Evolutionary conservation across 2,329 filamentous ascomycete species (phyloP).

Genomic region (Passalora sequoiae): DNA sequence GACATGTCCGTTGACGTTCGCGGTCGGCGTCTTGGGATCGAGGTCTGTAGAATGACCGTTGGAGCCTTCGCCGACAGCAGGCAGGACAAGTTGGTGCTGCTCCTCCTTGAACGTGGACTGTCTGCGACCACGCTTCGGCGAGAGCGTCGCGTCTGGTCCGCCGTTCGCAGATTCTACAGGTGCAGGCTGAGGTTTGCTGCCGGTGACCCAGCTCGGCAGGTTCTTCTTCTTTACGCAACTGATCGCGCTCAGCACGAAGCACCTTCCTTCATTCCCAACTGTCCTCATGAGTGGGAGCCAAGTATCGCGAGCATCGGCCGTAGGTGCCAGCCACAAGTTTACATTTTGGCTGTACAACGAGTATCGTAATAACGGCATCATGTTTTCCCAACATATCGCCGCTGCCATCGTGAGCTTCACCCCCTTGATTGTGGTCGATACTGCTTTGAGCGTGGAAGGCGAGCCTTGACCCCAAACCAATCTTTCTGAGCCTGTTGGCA

Average conservation of each 20-base stretch:
- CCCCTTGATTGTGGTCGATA: conserved; percentile 73
- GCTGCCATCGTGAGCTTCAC: conserved; percentile 74
- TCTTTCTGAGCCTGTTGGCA: conserved; percentile 81
- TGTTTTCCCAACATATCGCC: conserved; percentile 96
- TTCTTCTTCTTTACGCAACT: conserved; percentile 64
- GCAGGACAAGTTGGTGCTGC: conserved; percentile 52
- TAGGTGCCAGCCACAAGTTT: conserved; percentile 86
- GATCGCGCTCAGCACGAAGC: conserved; percentile 81
- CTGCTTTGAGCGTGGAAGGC: conserved; percentile 69
- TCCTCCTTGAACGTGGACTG: conserved; percentile 45
- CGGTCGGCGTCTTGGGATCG: conserved; percentile 6
- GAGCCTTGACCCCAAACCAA: conserved; percentile 86
- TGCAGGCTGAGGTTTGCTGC: conserved; percentile 7
- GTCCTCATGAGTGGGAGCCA: conserved; percentile 83
- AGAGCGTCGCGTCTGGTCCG: conserved; percentile 8
- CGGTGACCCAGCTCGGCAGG: conserved; percentile 54
- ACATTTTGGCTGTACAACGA: conserved; percentile 83
- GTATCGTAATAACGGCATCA: conserved; percentile 85
- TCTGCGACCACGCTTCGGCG: conserved; percentile 28
- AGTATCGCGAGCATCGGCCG: conserved; percentile 75
- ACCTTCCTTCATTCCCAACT: conserved; percentile 72
- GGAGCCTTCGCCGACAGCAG: conserved; percentile 22
- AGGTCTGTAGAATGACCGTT: conserved; percentile 7
- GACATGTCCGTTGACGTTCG: conserved; percentile 7
- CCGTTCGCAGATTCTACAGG: not conserved